Base-by-base conservation (phyloP, 208 protist genomes). In the Trypanosoma melophagium region DNA sequence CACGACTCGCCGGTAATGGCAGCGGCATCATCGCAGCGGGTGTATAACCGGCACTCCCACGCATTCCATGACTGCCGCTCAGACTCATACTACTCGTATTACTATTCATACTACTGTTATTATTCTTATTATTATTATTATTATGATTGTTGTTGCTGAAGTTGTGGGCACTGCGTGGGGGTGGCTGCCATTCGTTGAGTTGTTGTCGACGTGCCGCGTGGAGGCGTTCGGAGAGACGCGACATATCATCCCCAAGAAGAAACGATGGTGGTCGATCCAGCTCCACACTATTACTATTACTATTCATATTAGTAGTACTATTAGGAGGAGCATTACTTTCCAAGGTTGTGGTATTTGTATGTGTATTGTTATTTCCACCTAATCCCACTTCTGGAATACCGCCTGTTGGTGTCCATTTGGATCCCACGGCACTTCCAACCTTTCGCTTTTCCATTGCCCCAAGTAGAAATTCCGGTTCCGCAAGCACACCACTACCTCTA, bases 391-490 rank as follows among this genome's bases (percentile, higher is more conserved):
- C 44, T 16, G 25, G 3, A 38, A 14, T 31, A 8, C 64, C 64
- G 22, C 62, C 52, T 17, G 21, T 17, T n/a, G 64, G 64, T 13
- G 64, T 61, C 64, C 64, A 69, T 25, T 47, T 14, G 10, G 64
- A 69, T 7, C 64, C 64, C n/a, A 69, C 64, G 12, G 50, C 21
- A 17, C n/a, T 14, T 14, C 54, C 42, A 54, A 35, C 19, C 16
- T 60, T 61, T 2, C 54, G 64, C 24, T 52, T 69, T 10, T 69
- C 64, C 19, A 69, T 7, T 51, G 14, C 4, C 2, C 16, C 35
- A 61, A 69, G 54, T 14, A 69, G 42, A 61, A 69, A 69, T 25
- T 69, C 64, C n/a, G 64, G 64, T 45, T 69, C 64, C 7, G 52
- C 55, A 21, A 69, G 63, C 8, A 13, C 7, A 17, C 51, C 19